A percentile compares a stretch with the other conserved stretches of the same genome.
phyloP scores from a whole-genome alignment of 148 eudicot species.

The Vaccinium myrtillus region DNA sequence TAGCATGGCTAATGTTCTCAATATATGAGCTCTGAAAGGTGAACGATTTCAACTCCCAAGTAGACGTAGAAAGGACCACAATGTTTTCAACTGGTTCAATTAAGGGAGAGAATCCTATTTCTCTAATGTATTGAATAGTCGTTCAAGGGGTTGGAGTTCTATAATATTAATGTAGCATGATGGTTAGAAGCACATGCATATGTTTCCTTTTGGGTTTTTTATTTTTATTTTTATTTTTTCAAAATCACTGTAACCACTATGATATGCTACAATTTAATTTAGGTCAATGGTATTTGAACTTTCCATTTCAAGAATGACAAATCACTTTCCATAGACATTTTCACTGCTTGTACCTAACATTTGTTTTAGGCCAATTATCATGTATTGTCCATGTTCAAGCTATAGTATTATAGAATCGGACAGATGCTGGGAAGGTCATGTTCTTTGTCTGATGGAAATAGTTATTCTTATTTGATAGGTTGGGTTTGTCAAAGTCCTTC shows the following conservation, averaged over 20 bases:
- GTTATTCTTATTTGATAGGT: neutral
- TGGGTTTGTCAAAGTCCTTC: neutral
- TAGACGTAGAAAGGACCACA: too few species aligned
- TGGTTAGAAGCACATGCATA: constrained; percentile 21
- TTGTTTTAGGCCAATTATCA: neutral
- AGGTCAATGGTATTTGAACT: neutral
- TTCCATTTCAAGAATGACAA: constrained; percentile 2
- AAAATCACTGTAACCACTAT: neutral
- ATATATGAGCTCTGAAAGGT: too few species aligned
- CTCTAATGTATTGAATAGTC: neutral
- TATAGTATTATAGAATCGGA: neutral
- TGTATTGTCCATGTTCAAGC: neutral
- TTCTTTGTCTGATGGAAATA: neutral
- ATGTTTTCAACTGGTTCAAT: neutral
- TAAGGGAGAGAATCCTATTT: neutral
- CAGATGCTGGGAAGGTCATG: neutral
- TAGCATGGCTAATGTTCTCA: too few species aligned
- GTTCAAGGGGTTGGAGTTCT: constrained; percentile 6
- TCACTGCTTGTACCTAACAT: neutral
- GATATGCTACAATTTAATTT: neutral
- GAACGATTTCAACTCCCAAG: too few species aligned
- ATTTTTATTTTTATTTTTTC: neutral
- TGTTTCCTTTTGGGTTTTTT: neutral
- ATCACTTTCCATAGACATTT: neutral
- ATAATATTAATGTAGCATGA: constrained; percentile 7